Base-by-base conservation (phyloP, 1,284 basidiomycete genomes). In the Tilletia setariae region DNA sequence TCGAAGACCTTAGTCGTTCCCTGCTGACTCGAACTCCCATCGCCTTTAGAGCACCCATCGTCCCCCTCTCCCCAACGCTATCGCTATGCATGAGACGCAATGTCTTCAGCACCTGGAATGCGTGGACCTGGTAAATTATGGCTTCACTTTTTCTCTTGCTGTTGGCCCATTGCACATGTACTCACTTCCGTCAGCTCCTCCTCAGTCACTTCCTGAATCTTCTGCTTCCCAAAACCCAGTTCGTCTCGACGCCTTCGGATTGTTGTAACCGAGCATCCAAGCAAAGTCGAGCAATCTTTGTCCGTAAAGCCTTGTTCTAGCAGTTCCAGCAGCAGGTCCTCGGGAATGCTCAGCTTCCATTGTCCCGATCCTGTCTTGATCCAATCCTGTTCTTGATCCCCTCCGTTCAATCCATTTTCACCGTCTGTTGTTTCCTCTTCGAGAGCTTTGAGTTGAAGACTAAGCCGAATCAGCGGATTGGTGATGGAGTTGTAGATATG, bases 261-360 rank as follows among this genome's bases (percentile, higher is more conserved):
- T 6, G 53, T 56, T 23, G 6, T 19, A 7, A 25, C 16, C 2
- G 53, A 56, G 21, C 53, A 56, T 7, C 53, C 53, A 25, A 56
- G 53, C n/a, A 56, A 16, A 2, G 28, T 30, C 4, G 53, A 9
- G 28, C 53, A 56, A 16, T 56, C 53, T 30, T 56, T 15, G 21
- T 56, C 53, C 9, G 53, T 56, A 9, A 56, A 56, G 9, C 53
- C 53, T 30, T 25, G n/a, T 30, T 25, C 53, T 7, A 30, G 8
- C n/a, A 56, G 53, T 16, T 56, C 53, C 53, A 23, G n/a, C 23
- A 56, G 25, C 53, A 56, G 28, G 53, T 56, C 53, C 8, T 23
- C 23, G 2, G 53, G 28, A 13, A 56, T 30, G n/a, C 25, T 23
- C 13, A 56, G n/a, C 21, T 56, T 56, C 53, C 53, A 30, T 56